A percentile compares a stretch with the other conserved stretches of the same genome.
Conservation (phyloP, 177 flowering plant genomes). For the Vitis hybrid region DNA sequence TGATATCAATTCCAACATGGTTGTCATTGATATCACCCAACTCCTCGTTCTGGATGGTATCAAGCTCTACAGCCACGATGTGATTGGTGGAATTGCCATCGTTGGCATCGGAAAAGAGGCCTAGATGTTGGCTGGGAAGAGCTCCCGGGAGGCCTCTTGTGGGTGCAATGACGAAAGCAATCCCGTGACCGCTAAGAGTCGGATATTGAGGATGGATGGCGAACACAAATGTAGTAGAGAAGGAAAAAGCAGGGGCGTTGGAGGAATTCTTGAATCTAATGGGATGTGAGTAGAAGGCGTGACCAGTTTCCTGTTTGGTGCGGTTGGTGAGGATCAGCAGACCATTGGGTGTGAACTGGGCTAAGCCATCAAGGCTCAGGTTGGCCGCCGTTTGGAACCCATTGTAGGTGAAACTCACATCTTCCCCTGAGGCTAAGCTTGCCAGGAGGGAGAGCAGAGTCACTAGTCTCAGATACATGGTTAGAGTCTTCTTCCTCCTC, state of each 20-base stretch:
- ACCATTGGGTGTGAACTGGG: conserved; percentile 26
- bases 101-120: conserved; percentile 33
- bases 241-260: conserved; percentile 14
- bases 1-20: conserved; percentile 44
- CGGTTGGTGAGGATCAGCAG: conserved; percentile 28
- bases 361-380: conserved; percentile 32
- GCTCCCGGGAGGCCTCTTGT: conserved; percentile 17
- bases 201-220: conserved; percentile 10
- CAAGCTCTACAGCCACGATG: conserved; percentile 36
- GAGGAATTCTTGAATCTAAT: conserved; percentile 26
- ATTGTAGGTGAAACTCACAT: conserved; percentile 27
- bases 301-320: conserved; percentile 15
- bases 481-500: background rate
- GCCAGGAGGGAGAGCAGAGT: background rate
- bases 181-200: conserved; percentile 24
- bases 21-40: conserved; percentile 28
- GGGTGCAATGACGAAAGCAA: conserved; percentile 35
- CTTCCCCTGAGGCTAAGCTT: background rate
- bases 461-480: background rate
- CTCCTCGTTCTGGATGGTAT: conserved; percentile 16
- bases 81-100: conserved; percentile 24
- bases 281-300: conserved; percentile 31
- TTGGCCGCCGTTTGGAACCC: conserved; percentile 21
- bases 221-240: conserved; percentile 40
- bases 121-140: conserved; percentile 19